These are phyloP conservation scores for Penicillium coprophilum DNA, from an alignment of 495 filamentous ascomycete genomes.

Conservation along the genomic window DNA sequence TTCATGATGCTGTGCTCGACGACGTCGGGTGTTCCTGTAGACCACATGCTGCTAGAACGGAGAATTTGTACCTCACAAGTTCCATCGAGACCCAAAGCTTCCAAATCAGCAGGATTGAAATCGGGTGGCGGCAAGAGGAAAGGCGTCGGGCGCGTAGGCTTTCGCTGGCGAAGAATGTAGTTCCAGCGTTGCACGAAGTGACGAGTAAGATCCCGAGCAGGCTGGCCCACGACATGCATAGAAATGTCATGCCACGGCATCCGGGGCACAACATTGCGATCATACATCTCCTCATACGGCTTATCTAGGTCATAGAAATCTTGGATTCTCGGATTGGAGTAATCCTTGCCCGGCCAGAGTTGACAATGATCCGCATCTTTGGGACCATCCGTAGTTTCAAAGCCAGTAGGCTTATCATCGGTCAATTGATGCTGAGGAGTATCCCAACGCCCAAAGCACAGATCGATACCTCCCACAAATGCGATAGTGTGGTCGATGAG, in stretches of 20 bases:
- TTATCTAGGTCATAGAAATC: slow-evolving; percentile 94
- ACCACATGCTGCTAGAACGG: slow-evolving; percentile 87
- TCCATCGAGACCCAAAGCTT: slow-evolving; percentile 82
- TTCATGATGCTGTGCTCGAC: slow-evolving; percentile 94
- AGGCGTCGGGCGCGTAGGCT: slow-evolving; percentile 89
- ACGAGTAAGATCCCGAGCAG: slow-evolving; percentile 87
- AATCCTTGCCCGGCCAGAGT: slow-evolving; percentile 97
- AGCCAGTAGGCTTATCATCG: slow-evolving; percentile 94
- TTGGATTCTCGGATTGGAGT: slow-evolving; percentile 91
- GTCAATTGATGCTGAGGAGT: slow-evolving; percentile 86
- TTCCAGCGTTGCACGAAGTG: slow-evolving; percentile 99
- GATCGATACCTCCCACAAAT: slow-evolving; percentile 93
- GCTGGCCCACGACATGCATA: slow-evolving; percentile 98
- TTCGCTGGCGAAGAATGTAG: slow-evolving; percentile 90
- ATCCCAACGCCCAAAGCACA: slow-evolving; percentile 98
- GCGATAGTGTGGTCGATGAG: slow-evolving; percentile 95
- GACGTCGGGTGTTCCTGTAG: slow-evolving; percentile 76
- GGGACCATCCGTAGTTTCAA: slow-evolving; percentile 71
- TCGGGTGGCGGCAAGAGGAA: slow-evolving; percentile 93
- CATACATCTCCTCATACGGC: slow-evolving; percentile 99
- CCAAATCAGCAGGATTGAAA: slow-evolving; percentile 78
- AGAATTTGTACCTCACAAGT: slow-evolving; percentile 97
- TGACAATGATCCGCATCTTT: slow-evolving; percentile 95
- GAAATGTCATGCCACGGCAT: slow-evolving; percentile 99
- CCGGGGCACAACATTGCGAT: slow-evolving; percentile 77